Base-by-base conservation (phyloP, 1,284 basidiomycete genomes). In the Ceratobasidium sp. region DNA sequence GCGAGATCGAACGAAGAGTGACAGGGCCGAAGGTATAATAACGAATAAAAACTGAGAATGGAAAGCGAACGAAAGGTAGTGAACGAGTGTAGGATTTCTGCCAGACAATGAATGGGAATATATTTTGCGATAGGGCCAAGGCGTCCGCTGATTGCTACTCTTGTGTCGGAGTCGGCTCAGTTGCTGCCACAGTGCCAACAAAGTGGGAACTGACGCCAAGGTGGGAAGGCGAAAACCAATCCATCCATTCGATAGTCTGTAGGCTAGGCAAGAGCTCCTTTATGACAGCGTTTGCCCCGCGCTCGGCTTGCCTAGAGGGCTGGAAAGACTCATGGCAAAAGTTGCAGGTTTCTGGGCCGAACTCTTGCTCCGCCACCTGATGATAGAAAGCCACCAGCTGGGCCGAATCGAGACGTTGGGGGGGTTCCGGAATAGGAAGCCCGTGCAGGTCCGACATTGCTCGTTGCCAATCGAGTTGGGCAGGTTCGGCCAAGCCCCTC, bases 181-280 rank as follows among this genome's bases (percentile, higher is more conserved):
- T 18, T 18, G 30, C 3, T 6, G 23, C 30, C 33, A 28, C 11
- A 25, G n/a, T 40, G 11, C 44, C 33, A 18, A 66, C 9, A 6
- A 25, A 25, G 14, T 66, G 33, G 28, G 14, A 36, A 18, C 23
- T 30, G 4, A 66, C 38, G 9, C 49, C 49, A 33, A 9, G 30
- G 40, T 67, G 64, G 5, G 46, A 71, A 2, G 58, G 44, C 5
- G 46, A 48, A 16, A 71, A 71, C 69, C 69, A 71, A n/a, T 61
- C 48, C 69, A 60, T 71, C 69, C 69, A 71, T 36, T 71, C 58
- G 12, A 71, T 30, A 8, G n/a, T 48, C 18, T 61, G 28, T 9
- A 71, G n/a, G 14, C 8, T 40, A 6, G 56, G 58, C 33, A 71
- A 23, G 25, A 40, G 30, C 23, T 16, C 28, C 30, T 61, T 61